Conservation (phyloP, 805 yeast genomes). For the Teunomyces tritomae region DNA sequence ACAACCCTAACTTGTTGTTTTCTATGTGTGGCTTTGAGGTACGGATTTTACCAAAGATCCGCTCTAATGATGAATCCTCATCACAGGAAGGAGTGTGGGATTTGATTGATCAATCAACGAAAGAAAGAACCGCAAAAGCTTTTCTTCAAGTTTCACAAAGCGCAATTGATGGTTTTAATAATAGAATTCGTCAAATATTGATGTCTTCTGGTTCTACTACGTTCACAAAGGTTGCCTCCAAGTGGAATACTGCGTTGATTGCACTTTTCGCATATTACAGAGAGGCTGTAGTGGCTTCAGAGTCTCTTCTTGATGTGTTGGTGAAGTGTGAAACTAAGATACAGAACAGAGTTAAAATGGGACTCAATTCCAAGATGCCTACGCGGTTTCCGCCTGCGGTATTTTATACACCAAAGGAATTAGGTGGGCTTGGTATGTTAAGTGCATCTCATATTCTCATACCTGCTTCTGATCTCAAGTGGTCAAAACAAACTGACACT, state of each 20-base stretch:
- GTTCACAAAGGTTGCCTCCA: slow-evolving; percentile 87
- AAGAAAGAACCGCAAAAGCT: slow-evolving; percentile 87
- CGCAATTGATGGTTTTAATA: slow-evolving; percentile 76
- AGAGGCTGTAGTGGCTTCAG: slow-evolving; percentile 89
- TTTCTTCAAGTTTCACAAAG: slow-evolving; percentile 77
- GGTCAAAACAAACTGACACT: slow-evolving; percentile 92
- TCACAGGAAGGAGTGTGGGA: slow-evolving; percentile 91
- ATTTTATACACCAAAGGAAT: slow-evolving; percentile 93
- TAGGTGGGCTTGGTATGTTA: slow-evolving; percentile 97
- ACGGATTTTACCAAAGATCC: slow-evolving; percentile 72
- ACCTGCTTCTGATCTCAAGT: slow-evolving; percentile 86
- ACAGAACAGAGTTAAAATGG: slow-evolving; percentile 91
- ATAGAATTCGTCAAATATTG: slow-evolving; percentile 80
- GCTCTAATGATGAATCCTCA: slow-evolving; percentile 53
- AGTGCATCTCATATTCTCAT: slow-evolving; percentile 95
- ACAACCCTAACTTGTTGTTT: slow-evolving; percentile 84
- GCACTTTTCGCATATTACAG: slow-evolving; percentile 86
- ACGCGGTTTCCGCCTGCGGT: slow-evolving; percentile 98
- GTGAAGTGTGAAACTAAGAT: slow-evolving; percentile 92
- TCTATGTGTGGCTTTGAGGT: slow-evolving; percentile 96
- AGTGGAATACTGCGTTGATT: slow-evolving; percentile 92
- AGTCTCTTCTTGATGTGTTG: slow-evolving; percentile 68
- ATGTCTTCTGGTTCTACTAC: slow-evolving; percentile 97
- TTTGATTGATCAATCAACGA: slow-evolving; percentile 62
- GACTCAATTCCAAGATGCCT: slow-evolving; percentile 97